Percentiles rank a stretch among this genome's conserved stretches.
phyloP scores from a whole-genome alignment of 495 filamentous ascomycete species.

The Trichoderma orchidacearum region DNA sequence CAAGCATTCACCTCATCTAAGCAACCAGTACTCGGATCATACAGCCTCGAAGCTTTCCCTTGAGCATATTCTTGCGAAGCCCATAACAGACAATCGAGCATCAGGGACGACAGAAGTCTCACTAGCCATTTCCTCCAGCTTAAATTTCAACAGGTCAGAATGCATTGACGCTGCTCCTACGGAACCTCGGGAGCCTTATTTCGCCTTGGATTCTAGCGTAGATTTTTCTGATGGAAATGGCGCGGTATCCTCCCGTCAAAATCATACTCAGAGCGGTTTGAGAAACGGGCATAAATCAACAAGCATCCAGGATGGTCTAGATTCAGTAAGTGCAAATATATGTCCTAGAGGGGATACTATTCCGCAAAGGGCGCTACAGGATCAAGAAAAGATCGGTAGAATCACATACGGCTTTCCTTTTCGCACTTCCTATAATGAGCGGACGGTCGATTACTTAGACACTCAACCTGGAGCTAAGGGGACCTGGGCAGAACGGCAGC shows the following conservation, averaged over 20 bases:
- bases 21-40: too few species aligned
- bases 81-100: too few species aligned
- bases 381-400: too few species aligned
- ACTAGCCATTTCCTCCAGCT: background rate
- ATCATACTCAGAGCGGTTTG: background rate
- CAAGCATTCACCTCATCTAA: too few species aligned
- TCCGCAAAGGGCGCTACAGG: too few species aligned
- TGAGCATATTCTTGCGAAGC: too few species aligned
- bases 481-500: background rate
- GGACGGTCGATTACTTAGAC: background rate
- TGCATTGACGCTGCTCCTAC: background rate
- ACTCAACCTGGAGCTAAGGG: background rate
- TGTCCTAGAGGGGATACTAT: too few species aligned
- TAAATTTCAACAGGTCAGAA: background rate
- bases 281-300: too few species aligned
- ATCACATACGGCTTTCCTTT: too few species aligned
- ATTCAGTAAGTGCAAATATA: too few species aligned
- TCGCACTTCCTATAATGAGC: background rate
- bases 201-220: background rate
- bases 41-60: too few species aligned
- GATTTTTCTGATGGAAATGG: background rate
- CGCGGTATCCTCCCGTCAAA: background rate
- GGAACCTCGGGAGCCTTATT: background rate
- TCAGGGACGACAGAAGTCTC: background rate
- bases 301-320: too few species aligned